These are phyloP conservation scores for Serendipita sp. DNA, from an alignment of 768 basidiomycete species.

Conservation along the genomic window DNA sequence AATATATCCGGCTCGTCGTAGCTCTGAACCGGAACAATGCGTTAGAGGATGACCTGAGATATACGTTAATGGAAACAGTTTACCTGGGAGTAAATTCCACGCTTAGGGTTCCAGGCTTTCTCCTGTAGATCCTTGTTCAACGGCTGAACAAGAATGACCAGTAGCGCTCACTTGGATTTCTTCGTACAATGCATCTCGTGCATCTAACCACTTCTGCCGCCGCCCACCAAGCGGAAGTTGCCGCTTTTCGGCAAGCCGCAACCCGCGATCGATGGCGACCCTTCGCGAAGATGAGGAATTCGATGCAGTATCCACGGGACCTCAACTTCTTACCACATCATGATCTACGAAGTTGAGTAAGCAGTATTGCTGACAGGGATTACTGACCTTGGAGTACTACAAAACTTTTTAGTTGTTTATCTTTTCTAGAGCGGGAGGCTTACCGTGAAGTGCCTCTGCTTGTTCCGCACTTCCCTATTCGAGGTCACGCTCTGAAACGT, in stretches of 20 bases:
- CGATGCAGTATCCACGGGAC: not conserved
- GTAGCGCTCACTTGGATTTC: slow-evolving; percentile 33
- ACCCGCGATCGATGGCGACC: slow-evolving; percentile 89
- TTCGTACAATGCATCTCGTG: slow-evolving; percentile 77
- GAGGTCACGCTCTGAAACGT: no score
- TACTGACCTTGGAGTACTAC: slow-evolving; percentile 62
- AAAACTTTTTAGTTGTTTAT: not conserved
- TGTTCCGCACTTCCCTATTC: slow-evolving; percentile 75
- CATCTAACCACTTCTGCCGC: slow-evolving; percentile 16
- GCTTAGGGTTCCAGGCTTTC: slow-evolving; percentile 64
- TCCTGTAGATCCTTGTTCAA: slow-evolving; percentile 29
- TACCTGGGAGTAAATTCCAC: slow-evolving; percentile 4
- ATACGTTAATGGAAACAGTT: slow-evolving; percentile 3
- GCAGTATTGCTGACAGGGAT: not conserved
- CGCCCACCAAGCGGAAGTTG: slow-evolving; percentile 43
- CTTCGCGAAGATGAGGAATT: slow-evolving; percentile 22
- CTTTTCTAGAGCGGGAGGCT: slow-evolving; percentile 14
- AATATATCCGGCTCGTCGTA: slow-evolving; percentile 59
- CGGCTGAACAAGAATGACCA: not conserved
- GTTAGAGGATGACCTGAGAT: not conserved
- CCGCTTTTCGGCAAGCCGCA: slow-evolving; percentile 88
- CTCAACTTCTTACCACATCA: slow-evolving; percentile 55
- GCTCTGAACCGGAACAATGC: slow-evolving; percentile 51
- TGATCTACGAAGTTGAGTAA: slow-evolving; percentile 33
- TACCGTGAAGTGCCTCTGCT: slow-evolving; percentile 72